Evolutionary conservation across 2,329 filamentous ascomycete genomes (phyloP), one percentile per base, ranked within the genome.

Genomic region (Cladosporium austrohemisphaericum): DNA sequence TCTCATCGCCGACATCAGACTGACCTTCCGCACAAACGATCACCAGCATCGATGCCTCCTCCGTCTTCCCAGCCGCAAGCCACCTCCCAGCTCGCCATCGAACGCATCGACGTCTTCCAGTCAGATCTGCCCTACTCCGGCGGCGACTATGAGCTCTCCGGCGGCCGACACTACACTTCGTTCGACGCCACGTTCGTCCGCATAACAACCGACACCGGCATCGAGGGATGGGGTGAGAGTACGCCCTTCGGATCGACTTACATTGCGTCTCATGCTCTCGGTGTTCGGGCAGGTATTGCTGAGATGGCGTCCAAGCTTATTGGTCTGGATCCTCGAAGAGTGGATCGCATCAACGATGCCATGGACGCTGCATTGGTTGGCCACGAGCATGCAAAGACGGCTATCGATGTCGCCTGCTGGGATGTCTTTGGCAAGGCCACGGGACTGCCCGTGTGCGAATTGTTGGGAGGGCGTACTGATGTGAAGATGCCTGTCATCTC

Each of bases 171-270:
- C 26, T 60, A 57, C 44, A 54, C 40, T 9, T 52, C 37, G 8
- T 62, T 63, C 26, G 56, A 61, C 44, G 55, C 57, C n/a, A 60
- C 57, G 9, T 52, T 64, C 29, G 59, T 63, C 19, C 60, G 60
- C 11, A 58, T 62, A 20, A 59, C 25, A 11, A 28, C 25, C 25
- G 11, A 28, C 54, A 57, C 45, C 28, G 59, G 58, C 1, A 32
- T 61, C 14, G 56, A 57, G 40, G 62, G 58, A 35, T 63, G 59
- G 60, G 58, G 59, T 5, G 62, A 63, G 49, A 63, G 56, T 43
- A 61, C 58, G 4, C 25, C 60, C 50, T 37, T 63, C 57, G 49
- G 60, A 41, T 25, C 50, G 19, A 56, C 52, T 18, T 62, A 57
- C 37, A 41, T 61, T 14, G 55, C 61, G 13, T 41, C 58, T 3